These are phyloP conservation scores for Blastobotrys mokoenaii DNA, from an alignment of 805 yeast species.

Conservation along the genomic window DNA sequence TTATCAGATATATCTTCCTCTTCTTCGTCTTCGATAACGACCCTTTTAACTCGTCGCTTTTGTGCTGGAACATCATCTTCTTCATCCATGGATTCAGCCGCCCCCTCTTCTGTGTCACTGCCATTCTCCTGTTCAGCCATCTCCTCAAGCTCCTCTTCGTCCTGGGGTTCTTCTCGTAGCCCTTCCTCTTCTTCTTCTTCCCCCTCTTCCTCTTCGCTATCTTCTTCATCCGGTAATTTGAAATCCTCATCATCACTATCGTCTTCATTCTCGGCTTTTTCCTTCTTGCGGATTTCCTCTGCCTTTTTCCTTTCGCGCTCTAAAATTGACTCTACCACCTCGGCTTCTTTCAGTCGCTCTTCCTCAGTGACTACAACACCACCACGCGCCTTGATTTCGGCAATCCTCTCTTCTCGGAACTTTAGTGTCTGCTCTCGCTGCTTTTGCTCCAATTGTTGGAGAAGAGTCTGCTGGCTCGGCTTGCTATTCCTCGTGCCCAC, in stretches of 20 bases:
- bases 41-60: neutral
- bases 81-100: slow-evolving; percentile 6
- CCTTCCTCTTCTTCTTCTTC: slow-evolving; percentile 5
- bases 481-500: neutral
- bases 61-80: slow-evolving; percentile 7
- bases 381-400: slow-evolving; percentile 14
- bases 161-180: slow-evolving; percentile 3
- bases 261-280: slow-evolving; percentile 9
- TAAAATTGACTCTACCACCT: slow-evolving; percentile 15
- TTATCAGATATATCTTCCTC: too few relatives aligned
- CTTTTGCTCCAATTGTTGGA: slow-evolving; percentile 9
- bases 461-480: neutral
- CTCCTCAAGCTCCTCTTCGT: slow-evolving; percentile 1
- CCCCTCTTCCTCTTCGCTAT: slow-evolving; percentile 3
- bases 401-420: slow-evolving; percentile 13
- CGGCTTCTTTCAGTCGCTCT: slow-evolving; percentile 14
- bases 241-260: slow-evolving; percentile 7
- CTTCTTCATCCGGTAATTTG: slow-evolving; percentile 7
- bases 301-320: slow-evolving; percentile 17
- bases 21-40: slow-evolving; percentile 3
- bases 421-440: slow-evolving; percentile 15
- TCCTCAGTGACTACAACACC: slow-evolving; percentile 13
- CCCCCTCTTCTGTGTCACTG: neutral
- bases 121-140: neutral
- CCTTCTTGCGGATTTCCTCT: slow-evolving; percentile 14